These are phyloP conservation scores for Tylopilus rubrobrunneus DNA, from an alignment of 768 basidiomycete genomes.

Conservation along the genomic window DNA sequence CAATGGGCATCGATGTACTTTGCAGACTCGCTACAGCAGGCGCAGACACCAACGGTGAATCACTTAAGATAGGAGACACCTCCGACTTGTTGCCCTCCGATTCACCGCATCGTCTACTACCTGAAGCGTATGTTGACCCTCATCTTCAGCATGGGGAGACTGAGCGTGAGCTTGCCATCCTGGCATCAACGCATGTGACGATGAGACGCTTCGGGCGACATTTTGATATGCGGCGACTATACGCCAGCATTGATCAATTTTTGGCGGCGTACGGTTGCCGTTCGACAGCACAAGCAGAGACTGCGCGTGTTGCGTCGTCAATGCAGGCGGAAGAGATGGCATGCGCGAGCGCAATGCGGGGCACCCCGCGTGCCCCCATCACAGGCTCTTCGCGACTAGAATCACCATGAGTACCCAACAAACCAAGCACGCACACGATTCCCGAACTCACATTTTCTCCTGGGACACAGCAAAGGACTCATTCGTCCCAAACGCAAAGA, in stretches of 20 bases:
- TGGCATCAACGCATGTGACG: too few relatives aligned
- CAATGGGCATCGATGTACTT: slow-evolving; percentile 57
- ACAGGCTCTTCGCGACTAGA: slow-evolving; percentile 23
- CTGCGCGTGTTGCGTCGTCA: slow-evolving; percentile 17
- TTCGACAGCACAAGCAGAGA: slow-evolving; percentile 16
- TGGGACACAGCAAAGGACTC: not conserved
- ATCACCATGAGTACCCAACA: not conserved
- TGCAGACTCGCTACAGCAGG: slow-evolving; percentile 14
- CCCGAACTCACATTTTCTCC: slow-evolving; percentile 18
- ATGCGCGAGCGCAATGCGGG: slow-evolving; percentile 2
- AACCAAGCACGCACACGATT: not conserved
- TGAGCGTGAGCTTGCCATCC: too few relatives aligned
- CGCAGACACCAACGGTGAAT: slow-evolving; percentile 26
- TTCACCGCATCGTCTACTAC: too few relatives aligned
- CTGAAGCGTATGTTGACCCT: too few relatives aligned
- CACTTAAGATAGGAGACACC: slow-evolving; percentile 29
- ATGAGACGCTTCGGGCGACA: too few relatives aligned
- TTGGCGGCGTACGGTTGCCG: not conserved
- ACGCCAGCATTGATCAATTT: slow-evolving; percentile 1
- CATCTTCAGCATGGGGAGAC: too few relatives aligned
- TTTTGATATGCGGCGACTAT: slow-evolving; percentile 35
- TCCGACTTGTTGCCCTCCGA: slow-evolving; percentile 11
- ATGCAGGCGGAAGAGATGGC: slow-evolving; percentile 15
- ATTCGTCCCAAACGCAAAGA: slow-evolving; percentile 62
- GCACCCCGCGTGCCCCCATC: not conserved